Base-by-base conservation (phyloP, 2,329 filamentous ascomycete species). In the Lecanoromycetidae sp. region DNA sequence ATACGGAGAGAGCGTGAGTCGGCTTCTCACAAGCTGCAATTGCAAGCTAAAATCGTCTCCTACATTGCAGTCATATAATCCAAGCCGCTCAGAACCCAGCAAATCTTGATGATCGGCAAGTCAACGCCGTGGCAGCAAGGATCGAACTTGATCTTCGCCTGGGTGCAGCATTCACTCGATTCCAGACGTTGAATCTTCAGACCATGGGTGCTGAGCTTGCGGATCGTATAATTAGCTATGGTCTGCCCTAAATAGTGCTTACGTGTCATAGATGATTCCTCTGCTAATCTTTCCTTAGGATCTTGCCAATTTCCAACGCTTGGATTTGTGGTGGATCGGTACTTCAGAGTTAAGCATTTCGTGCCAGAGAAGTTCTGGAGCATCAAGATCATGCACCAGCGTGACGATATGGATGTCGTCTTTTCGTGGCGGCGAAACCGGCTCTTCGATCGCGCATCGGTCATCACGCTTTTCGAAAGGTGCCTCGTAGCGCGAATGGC, bases 231-330 rank as follows among this genome's bases (percentile, higher is more conserved):
- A 75, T 94, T 41, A 94, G 87, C 62, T 94, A 95, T 59, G 87
- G 86, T 84, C 68, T 54, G 67, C 52, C n/a, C 26, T 34, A 0
- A 9, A 3, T 4, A 2, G 10, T 29, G 2, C 17, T 3, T 27
- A 6, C 8, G 2, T 44, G 5, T 10, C 13, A 6, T 27, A 9
- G 7, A 27, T n/a, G n/a, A 4, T 9, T 10, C 6, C 13, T 2
- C 15, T 12, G 4, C 48, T 52, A 37, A 56, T 44, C 37, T 39
- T 37, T 37, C 35, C 30, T 29, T 49, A 85, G 85, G 77, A 12
- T 94, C 88, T 3, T 98, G 91, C 56, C 91, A 98, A 62, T 98
- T 98, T 58, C 91, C 91, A 1, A 96, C 91, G 0, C 72, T 98
- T 4, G 91, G 91, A 0, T 98, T 98, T 55, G 90, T 98, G 1